These are phyloP conservation scores for Cylindrotheca fusiformis DNA, from an alignment of 108 stramenopile genomes.

Conservation along the genomic window DNA sequence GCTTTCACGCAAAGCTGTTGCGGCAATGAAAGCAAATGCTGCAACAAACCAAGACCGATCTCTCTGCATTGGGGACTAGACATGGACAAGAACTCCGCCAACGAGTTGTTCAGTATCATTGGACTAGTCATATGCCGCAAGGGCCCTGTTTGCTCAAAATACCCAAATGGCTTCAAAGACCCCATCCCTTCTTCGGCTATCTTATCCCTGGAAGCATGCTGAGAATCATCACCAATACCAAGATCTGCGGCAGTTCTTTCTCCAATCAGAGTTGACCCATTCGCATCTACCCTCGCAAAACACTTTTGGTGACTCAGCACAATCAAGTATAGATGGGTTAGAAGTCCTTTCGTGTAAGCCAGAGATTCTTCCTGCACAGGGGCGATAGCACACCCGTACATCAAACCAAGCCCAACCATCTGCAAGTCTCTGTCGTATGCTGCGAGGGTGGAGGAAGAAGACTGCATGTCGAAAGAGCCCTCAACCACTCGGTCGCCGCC, in stretches of 20 bases:
- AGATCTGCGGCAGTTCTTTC: neutral
- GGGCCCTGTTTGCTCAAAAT: constrained; percentile 53
- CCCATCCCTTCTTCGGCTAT: constrained; percentile 35
- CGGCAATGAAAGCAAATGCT: constrained; percentile 29
- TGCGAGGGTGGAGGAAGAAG: neutral
- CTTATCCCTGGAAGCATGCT: constrained; percentile 3
- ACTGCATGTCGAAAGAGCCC: constrained; percentile 15
- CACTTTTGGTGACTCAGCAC: constrained; percentile 35
- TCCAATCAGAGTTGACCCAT: constrained; percentile 41
- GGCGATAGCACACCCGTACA: constrained; percentile 47
- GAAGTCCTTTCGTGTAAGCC: constrained; percentile 48
- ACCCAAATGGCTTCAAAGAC: constrained; percentile 62
- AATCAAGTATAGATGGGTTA: constrained; percentile 39
- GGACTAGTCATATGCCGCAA: constrained; percentile 38
- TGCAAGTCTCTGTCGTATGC: constrained; percentile 17
- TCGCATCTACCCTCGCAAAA: constrained; percentile 58
- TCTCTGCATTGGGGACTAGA: constrained; percentile 1
- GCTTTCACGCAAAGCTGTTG: neutral
- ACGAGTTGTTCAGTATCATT: constrained; percentile 46
- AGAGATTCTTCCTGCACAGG: constrained; percentile 36
- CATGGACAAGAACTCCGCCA: constrained; percentile 49
- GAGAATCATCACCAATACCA: neutral
- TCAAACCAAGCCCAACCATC: constrained; percentile 33
- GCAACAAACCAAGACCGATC: constrained; percentile 32
- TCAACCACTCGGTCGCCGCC: constrained; percentile 5